These are phyloP conservation scores for Claviceps spartinae DNA, from an alignment of 2,329 filamentous ascomycete genomes.

Conservation along the genomic window DNA sequence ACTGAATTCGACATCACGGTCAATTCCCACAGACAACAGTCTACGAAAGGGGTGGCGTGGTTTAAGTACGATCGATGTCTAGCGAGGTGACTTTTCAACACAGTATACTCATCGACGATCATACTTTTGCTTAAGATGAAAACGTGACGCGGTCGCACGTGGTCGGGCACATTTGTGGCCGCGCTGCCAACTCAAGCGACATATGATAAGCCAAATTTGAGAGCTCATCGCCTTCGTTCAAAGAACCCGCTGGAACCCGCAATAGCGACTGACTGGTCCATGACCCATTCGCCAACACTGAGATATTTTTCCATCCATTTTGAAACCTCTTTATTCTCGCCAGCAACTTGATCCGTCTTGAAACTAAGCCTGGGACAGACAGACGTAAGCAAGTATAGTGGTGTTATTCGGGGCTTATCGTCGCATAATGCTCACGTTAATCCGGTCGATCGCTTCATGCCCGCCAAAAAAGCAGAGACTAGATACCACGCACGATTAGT, in stretches of 20 bases:
- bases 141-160: background rate
- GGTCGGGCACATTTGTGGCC: too few relatives aligned
- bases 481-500: background rate
- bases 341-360: constrained; percentile 68
- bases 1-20: background rate
- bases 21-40: background rate
- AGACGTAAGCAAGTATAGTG: constrained; percentile 11
- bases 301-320: constrained; percentile 91
- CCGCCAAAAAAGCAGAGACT: constrained; percentile 94
- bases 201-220: background rate
- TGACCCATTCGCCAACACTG: constrained; percentile 90
- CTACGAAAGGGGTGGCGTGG: background rate
- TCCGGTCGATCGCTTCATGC: constrained; percentile 93
- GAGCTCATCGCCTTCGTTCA: constrained; percentile 63
- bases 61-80: background rate
- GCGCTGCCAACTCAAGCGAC: background rate
- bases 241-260: constrained; percentile 83
- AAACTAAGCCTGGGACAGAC: constrained; percentile 54
- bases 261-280: constrained; percentile 92
- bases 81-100: background rate
- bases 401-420: background rate
- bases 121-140: background rate
- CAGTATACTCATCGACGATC: background rate
- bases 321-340: constrained; percentile 68
- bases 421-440: constrained; percentile 64